Evolutionary conservation across 2,329 filamentous ascomycete genomes (phyloP).

Genomic region (Talaromyces albobiverticillius): DNA sequence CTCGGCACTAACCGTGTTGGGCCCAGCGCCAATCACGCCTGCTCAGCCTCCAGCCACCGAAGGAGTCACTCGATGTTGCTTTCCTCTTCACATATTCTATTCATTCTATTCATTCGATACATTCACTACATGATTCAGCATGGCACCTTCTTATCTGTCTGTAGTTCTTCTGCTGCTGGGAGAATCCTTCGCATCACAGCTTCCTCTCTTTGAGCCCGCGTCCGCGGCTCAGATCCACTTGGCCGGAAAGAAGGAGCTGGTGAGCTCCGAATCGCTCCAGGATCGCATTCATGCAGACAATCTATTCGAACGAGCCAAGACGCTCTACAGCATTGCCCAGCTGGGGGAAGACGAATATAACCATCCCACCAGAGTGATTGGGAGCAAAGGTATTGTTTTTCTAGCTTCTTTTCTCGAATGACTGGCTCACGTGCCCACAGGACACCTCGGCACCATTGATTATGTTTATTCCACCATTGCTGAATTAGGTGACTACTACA

Average conservation of each 20-base stretch:
- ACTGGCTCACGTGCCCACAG: conserved; percentile 37
- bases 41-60: too few species aligned
- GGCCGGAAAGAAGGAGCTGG: conserved; percentile 27
- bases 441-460: conserved; percentile 62
- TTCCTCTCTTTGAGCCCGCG: conserved; percentile 17
- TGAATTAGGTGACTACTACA: conserved; percentile 32
- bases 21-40: too few species aligned
- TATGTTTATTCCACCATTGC: conserved; percentile 60
- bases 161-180: conserved; percentile 16
- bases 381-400: conserved; percentile 53
- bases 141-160: background rate
- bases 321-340: conserved; percentile 63
- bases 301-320: conserved; percentile 58
- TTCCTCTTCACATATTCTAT: background rate
- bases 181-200: conserved; percentile 19
- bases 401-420: conserved; percentile 20
- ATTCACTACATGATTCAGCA: background rate
- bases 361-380: conserved; percentile 69
- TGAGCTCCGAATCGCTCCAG: conserved; percentile 46
- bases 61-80: too few species aligned
- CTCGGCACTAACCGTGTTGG: too few species aligned
- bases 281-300: conserved; percentile 54
- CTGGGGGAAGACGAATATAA: conserved; percentile 59
- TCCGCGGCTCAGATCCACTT: conserved; percentile 18
- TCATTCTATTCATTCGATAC: background rate